Percentiles rank a stretch among this genome's conserved stretches.
These are phyloP conservation scores for Spergularia marina DNA, from an alignment of 148 eudicot genomes.

Conservation along the genomic window DNA sequence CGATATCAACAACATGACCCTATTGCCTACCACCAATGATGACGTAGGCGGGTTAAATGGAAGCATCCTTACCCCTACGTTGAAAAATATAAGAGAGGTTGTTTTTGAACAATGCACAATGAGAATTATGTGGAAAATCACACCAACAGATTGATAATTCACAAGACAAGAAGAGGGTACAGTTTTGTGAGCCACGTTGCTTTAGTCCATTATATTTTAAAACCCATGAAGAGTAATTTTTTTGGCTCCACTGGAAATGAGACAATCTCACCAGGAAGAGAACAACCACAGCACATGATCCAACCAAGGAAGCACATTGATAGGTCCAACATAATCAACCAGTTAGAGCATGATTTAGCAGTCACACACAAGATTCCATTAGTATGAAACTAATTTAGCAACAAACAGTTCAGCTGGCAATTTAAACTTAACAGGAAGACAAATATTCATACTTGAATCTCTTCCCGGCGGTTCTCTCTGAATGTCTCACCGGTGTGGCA, in stretches of 20 bases:
- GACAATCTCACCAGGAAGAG: neutral
- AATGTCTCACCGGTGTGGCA: constrained; percentile 68
- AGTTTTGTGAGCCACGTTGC: no score
- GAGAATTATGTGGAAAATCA: no score
- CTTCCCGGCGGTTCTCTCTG: constrained; percentile 79
- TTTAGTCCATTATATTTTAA: no score
- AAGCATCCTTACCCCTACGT: no score
- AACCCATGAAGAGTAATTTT: no score
- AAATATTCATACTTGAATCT: constrained; percentile 52
- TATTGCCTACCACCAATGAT: no score
- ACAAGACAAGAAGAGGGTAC: no score
- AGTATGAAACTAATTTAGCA: neutral
- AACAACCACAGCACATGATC: neutral
- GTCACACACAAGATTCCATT: neutral
- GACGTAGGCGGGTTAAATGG: no score
- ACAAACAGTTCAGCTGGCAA: neutral
- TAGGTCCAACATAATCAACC: neutral
- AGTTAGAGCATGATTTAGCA: neutral
- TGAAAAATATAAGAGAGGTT: no score
- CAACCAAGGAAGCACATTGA: neutral
- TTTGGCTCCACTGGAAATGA: no score
- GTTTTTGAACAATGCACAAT: no score
- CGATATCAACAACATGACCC: neutral
- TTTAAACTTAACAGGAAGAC: constrained; percentile 2
- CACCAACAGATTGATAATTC: no score